These are phyloP conservation scores for Flaveria trinervia DNA, from an alignment of 129 eudicot genomes.

Conservation along the genomic window DNA sequence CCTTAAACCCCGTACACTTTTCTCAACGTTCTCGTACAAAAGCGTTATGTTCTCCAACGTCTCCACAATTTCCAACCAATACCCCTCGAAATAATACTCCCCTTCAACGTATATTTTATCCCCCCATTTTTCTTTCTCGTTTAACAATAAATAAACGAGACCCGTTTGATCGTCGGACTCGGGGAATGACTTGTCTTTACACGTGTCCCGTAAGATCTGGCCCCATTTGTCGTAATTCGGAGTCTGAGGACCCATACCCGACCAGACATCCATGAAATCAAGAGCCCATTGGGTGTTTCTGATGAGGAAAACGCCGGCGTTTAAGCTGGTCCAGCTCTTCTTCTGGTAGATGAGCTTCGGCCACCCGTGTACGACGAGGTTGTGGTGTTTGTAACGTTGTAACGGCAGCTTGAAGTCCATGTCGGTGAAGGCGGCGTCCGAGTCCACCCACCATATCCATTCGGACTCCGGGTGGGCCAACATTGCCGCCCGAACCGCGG, in stretches of 20 bases:
- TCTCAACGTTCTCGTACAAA: conserved; percentile 45
- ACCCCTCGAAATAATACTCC: conserved; percentile 80
- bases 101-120: conserved; percentile 67
- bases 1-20: conserved; percentile 48
- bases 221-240: conserved; percentile 80
- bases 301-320: conserved; percentile 83
- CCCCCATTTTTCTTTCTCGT: conserved; percentile 72
- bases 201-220: conserved; percentile 34
- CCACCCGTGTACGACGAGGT: conserved; percentile 76
- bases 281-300: conserved; percentile 87
- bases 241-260: conserved; percentile 72
- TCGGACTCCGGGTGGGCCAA: conserved; percentile 93
- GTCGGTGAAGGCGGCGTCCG: conserved; percentile 81
- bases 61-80: conserved; percentile 80
- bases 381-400: conserved; percentile 54
- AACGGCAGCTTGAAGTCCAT: conserved; percentile 71
- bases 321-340: conserved; percentile 81
- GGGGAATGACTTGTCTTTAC: conserved; percentile 60
- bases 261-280: conserved; percentile 84
- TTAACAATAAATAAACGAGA: conserved; percentile 56
- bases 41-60: conserved; percentile 48
- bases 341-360: conserved; percentile 46
- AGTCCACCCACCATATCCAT: conserved; percentile 99
- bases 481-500: conserved; percentile 76
- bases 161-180: conserved; percentile 89